These are phyloP conservation scores for Eucalyptus grandis DNA, from an alignment of 345 rosid species.

Conservation along the genomic window DNA sequence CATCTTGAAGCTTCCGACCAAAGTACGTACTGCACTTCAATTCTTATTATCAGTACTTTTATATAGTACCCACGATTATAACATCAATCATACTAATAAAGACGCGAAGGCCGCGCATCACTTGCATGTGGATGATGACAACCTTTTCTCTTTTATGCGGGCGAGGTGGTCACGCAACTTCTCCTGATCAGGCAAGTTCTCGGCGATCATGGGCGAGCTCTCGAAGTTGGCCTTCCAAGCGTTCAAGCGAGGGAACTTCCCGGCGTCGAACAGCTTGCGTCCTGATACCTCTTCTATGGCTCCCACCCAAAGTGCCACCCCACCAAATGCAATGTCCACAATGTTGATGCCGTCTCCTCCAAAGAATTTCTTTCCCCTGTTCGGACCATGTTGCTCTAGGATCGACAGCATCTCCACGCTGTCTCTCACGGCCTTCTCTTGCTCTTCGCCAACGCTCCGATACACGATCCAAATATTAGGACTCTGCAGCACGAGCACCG, in stretches of 20 bases:
- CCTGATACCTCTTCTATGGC: background rate
- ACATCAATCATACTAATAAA: background rate
- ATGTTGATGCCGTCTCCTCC: background rate
- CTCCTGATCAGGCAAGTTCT: constrained; percentile 2
- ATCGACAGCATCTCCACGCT: background rate
- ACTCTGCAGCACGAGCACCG: background rate
- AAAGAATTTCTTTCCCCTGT: constrained; percentile 7
- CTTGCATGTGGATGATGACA: background rate
- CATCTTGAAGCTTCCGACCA: background rate
- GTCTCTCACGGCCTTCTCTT: constrained; percentile 1
- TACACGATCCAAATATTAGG: background rate
- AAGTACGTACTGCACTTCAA: background rate
- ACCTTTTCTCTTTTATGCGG: background rate
- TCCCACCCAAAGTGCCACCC: background rate
- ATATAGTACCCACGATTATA: background rate
- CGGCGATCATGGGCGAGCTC: background rate
- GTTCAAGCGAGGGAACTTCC: background rate
- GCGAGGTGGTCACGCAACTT: background rate
- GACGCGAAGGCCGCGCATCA: background rate
- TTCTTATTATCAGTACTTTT: background rate
- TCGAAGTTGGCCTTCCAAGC: background rate
- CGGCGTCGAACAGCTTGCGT: background rate
- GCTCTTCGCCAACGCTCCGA: background rate
- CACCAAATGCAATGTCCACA: constrained; percentile 1
- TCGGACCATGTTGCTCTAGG: constrained; percentile 3